A percentile compares a stretch with the other conserved stretches of the same genome.
phyloP scores from a whole-genome alignment of 805 yeast species.

The Schwanniomyces polymorphus region DNA sequence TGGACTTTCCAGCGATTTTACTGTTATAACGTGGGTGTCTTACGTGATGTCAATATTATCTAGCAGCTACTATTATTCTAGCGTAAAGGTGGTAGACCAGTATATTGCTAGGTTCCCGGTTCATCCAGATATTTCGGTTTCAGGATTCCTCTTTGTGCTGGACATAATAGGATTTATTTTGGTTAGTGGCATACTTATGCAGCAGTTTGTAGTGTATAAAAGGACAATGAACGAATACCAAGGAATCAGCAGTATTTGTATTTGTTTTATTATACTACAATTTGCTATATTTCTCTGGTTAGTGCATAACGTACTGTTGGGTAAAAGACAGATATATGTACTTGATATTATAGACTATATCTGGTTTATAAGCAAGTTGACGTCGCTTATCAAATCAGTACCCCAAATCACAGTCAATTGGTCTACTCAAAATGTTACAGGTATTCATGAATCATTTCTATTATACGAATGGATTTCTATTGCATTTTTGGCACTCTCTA shows the following conservation, averaged over 20 bases:
- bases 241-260: constrained; percentile 23
- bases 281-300: constrained; percentile 5
- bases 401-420: constrained; percentile 46
- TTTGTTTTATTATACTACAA: constrained; percentile 3
- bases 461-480: constrained; percentile 3
- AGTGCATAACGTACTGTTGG: background rate
- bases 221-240: constrained; percentile 37
- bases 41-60: constrained; percentile 6
- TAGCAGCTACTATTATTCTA: constrained; percentile 7
- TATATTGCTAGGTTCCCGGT: constrained; percentile 31
- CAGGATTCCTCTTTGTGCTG: constrained; percentile 12
- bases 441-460: constrained; percentile 8
- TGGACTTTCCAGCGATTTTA: constrained; percentile 19
- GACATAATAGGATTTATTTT: constrained; percentile 14
- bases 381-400: constrained; percentile 21
- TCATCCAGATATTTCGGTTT: constrained; percentile 20
- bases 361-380: constrained; percentile 33
- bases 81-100: constrained; percentile 6
- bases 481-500: constrained; percentile 8
- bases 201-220: constrained; percentile 20
- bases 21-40: constrained; percentile 5
- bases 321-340: constrained; percentile 16
- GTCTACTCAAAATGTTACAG: constrained; percentile 28
- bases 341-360: constrained; percentile 43
- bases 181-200: constrained; percentile 18